Evolutionary conservation across 1,284 basidiomycete genomes (phyloP).

Genomic region (Cystobasidiaceae sp.): DNA sequence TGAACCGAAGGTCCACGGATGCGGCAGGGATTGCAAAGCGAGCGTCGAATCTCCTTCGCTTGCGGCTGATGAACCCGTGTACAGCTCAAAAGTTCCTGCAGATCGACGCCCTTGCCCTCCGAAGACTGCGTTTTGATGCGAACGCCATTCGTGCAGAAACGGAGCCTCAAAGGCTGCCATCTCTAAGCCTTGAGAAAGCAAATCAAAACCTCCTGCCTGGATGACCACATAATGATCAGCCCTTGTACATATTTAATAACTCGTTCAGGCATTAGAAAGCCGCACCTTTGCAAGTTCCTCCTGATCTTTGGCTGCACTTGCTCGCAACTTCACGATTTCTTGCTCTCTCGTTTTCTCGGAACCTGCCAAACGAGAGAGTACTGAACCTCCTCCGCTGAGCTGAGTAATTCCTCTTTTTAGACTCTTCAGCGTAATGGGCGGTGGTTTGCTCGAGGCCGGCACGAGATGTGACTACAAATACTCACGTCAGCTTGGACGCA

Average conservation of each 20-base stretch:
- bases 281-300: conserved; percentile 17
- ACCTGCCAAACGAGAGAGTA: conserved; percentile 12
- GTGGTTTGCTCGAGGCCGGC: background rate
- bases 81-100: conserved; percentile 21
- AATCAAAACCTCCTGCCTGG: conserved; percentile 27
- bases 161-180: conserved; percentile 21
- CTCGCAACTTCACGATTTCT: conserved; percentile 6
- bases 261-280: too few species aligned
- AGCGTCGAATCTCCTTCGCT: background rate
- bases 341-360: conserved; percentile 3
- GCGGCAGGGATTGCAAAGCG: conserved; percentile 8
- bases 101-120: too few species aligned
- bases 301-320: background rate
- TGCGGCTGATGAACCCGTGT: background rate
- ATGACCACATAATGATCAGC: background rate
- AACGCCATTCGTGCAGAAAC: conserved; percentile 17
- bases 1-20: conserved; percentile 28
- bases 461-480: background rate
- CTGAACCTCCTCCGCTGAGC: background rate
- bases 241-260: too few species aligned
- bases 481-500: too few species aligned
- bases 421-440: background rate
- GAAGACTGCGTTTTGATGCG: conserved; percentile 19
- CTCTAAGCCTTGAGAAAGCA: conserved; percentile 25
- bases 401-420: background rate